Percentiles rank a stretch among this genome's conserved stretches.
Conservation (phyloP, 371 early-diverging fungal genomes). For the Actinomortierella wolfii region DNA sequence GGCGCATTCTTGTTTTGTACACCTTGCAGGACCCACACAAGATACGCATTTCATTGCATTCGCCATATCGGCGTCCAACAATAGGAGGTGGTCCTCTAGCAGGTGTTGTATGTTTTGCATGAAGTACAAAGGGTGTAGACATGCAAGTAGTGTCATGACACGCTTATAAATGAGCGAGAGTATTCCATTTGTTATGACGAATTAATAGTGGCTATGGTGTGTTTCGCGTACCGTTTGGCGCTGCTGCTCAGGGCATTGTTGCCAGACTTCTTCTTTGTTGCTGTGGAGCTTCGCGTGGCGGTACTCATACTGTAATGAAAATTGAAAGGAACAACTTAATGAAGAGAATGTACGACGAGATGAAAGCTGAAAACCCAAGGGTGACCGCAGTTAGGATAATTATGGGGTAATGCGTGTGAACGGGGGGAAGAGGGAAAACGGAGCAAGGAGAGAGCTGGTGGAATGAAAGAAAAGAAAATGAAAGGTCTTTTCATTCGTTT, state of each 20-base stretch:
- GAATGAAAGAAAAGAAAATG: constrained; percentile 6
- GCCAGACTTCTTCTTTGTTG: constrained; percentile 42
- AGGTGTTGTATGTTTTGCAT: too few species aligned
- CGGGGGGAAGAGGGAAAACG: constrained; percentile 3
- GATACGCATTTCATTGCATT: too few species aligned
- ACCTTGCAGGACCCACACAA: too few species aligned
- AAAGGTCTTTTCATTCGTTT: not conserved
- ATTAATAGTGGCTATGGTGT: constrained; percentile 1
- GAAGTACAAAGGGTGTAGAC: constrained; percentile 4
- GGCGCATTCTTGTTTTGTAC: not conserved
- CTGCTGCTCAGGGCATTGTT: constrained; percentile 54
- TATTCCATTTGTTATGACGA: not conserved
- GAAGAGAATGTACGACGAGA: too few species aligned
- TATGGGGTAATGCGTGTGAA: not conserved
- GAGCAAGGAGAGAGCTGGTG: not conserved
- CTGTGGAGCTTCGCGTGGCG: not conserved
- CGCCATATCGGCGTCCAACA: not conserved
- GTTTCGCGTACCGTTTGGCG: constrained; percentile 58
- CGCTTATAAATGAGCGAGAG: too few species aligned
- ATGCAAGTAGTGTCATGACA: not conserved
- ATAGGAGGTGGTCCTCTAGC: too few species aligned
- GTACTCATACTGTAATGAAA: too few species aligned
- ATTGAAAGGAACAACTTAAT: too few species aligned
- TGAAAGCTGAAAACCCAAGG: too few species aligned
- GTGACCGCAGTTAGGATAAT: too few species aligned